Evolutionary conservation across 306 rosid genomes (phyloP).

Genomic region (Ormosia semicastrata): DNA sequence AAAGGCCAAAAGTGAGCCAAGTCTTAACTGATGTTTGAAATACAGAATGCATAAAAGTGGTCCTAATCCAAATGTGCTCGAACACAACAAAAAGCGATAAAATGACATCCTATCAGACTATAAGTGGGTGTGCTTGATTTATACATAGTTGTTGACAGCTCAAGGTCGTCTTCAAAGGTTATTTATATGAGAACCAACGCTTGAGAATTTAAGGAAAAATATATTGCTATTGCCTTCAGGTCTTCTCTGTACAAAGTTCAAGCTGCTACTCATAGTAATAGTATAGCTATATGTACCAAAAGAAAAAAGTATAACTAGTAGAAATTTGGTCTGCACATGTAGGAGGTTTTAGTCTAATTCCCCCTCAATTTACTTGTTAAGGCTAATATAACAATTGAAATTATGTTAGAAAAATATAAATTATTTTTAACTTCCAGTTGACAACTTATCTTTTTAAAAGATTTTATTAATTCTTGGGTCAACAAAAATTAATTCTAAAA

Average conservation of each 20-base stretch:
- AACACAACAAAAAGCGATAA: neutral
- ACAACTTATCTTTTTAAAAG: too few species aligned
- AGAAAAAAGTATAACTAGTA: too few species aligned
- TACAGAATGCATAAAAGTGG: neutral
- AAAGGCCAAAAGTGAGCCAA: neutral
- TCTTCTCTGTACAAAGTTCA: neutral
- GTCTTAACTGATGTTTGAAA: neutral
- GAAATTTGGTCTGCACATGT: too few species aligned
- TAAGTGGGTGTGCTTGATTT: neutral
- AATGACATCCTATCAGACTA: neutral
- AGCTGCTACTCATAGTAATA: neutral
- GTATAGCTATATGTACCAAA: too few species aligned
- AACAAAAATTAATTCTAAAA: too few species aligned
- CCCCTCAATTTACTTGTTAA: too few species aligned
- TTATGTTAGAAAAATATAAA: too few species aligned
- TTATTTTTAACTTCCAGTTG: too few species aligned
- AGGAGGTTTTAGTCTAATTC: too few species aligned
- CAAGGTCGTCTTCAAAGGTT: neutral
- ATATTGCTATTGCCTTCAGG: neutral
- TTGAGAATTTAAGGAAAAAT: neutral
- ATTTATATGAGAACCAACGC: neutral
- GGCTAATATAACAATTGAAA: too few species aligned
- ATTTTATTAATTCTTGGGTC: too few species aligned
- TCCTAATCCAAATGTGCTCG: neutral
- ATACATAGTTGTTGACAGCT: slow-evolving; percentile 23